These are phyloP conservation scores for Plasmodium malariae DNA, from an alignment of 169 alveolate genomes.

Conservation along the genomic window DNA sequence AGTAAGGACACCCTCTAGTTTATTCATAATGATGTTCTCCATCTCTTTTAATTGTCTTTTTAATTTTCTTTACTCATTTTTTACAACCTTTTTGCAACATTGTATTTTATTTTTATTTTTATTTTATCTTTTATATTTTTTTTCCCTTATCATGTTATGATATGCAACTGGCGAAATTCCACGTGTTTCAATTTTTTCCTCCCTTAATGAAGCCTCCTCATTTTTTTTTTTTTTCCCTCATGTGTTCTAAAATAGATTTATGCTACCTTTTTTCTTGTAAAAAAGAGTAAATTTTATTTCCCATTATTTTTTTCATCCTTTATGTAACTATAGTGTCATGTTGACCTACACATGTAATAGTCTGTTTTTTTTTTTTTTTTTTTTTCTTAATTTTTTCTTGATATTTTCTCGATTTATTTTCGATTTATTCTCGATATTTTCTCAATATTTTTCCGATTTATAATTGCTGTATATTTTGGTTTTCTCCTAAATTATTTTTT, in stretches of 20 bases:
- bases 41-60: conserved; percentile 12
- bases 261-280: conserved; percentile 2
- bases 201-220: not conserved
- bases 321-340: no score
- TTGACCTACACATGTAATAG: no score
- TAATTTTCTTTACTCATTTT: conserved; percentile 4
- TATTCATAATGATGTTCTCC: conserved; percentile 23
- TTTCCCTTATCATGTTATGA: conserved; percentile 42
- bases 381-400: no score
- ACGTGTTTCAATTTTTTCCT: not conserved
- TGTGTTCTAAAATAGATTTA: conserved; percentile 26
- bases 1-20: not conserved
- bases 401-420: no score
- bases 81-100: conserved; percentile 41
- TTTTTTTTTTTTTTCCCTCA: not conserved
- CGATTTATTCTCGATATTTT: no score
- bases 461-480: no score
- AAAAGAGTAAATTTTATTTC: not conserved
- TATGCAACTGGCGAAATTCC: not conserved
- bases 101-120: conserved; percentile 29
- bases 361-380: no score
- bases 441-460: no score
- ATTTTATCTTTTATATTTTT: conserved; percentile 28
- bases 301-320: no score
- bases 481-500: no score